These are phyloP conservation scores for Mycosarcoma maydis DNA, from an alignment of 1,284 basidiomycete species.

Conservation along the genomic window DNA sequence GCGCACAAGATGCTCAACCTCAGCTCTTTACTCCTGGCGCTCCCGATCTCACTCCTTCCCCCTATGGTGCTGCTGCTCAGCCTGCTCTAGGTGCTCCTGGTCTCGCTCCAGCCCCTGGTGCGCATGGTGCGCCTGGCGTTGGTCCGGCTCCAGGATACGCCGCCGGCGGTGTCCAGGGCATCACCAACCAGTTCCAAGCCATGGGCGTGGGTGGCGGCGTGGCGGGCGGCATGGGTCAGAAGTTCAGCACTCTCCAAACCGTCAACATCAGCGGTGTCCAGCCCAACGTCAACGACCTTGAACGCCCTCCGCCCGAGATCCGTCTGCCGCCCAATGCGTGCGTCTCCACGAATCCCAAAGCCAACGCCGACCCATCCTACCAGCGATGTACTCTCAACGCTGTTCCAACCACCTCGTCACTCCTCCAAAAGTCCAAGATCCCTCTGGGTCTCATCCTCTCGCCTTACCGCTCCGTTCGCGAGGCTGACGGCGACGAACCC, in stretches of 20 bases:
- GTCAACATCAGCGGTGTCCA: slow-evolving; percentile 60
- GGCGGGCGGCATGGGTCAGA: slow-evolving; percentile 51
- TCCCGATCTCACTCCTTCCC: slow-evolving; percentile 33
- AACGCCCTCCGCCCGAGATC: slow-evolving; percentile 85
- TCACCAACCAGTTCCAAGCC: slow-evolving; percentile 84
- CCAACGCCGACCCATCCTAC: slow-evolving; percentile 89
- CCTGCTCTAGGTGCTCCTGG: slow-evolving; percentile 37
- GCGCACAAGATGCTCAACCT: slow-evolving; percentile 38
- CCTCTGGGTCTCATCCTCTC: slow-evolving; percentile 90
- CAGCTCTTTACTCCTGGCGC: slow-evolving; percentile 53
- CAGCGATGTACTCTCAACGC: slow-evolving; percentile 92
- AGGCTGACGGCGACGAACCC: slow-evolving; percentile 72
- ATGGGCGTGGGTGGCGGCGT: slow-evolving; percentile 76
- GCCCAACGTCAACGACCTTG: slow-evolving; percentile 83
- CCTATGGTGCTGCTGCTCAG: slow-evolving; percentile 31
- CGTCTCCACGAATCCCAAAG: slow-evolving; percentile 80
- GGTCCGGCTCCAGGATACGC: slow-evolving; percentile 33
- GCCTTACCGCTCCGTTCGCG: slow-evolving; percentile 83
- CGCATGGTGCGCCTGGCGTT: slow-evolving; percentile 9
- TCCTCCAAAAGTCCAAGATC: slow-evolving; percentile 91
- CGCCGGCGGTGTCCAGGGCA: slow-evolving; percentile 71
- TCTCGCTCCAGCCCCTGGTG: no score
- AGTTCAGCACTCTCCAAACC: slow-evolving; percentile 52
- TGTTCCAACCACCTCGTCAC: slow-evolving; percentile 89
- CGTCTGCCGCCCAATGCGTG: slow-evolving; percentile 83